phyloP scores from a whole-genome alignment of 345 rosid genomes.

The Citrus sp. region DNA sequence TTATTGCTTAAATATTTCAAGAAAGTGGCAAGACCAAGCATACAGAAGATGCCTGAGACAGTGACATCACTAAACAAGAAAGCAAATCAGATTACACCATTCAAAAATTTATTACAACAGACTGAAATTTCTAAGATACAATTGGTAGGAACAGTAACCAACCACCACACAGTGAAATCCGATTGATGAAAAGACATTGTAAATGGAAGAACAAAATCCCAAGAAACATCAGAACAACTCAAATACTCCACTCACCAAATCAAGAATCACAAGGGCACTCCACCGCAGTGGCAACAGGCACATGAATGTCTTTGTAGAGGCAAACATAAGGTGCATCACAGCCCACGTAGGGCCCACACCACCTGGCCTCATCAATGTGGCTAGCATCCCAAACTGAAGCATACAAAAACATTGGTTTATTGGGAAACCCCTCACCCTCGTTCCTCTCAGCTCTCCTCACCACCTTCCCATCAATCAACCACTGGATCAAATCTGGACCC shows the following conservation, averaged over 20 bases:
- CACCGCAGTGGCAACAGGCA: constrained; percentile 34
- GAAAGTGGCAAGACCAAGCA: neutral
- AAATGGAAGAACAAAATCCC: neutral
- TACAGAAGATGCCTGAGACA: neutral
- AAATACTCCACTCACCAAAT: constrained; percentile 10
- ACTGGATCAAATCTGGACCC: constrained; percentile 43
- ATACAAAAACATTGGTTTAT: constrained; percentile 50
- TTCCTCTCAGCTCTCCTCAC: constrained; percentile 47
- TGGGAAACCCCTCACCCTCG: constrained; percentile 40
- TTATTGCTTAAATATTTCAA: neutral
- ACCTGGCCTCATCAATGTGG: constrained; percentile 39
- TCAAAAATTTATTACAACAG: neutral
- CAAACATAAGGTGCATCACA: constrained; percentile 54
- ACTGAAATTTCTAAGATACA: neutral
- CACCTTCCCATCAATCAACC: constrained; percentile 50
- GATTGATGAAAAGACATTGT: neutral
- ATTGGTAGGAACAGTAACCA: neutral
- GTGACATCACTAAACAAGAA: neutral
- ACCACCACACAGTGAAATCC: neutral
- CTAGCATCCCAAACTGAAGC: constrained; percentile 65
- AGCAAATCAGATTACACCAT: neutral
- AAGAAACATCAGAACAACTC: neutral
- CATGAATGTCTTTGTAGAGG: constrained; percentile 45
- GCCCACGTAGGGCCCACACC: constrained; percentile 48
- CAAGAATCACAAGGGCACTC: constrained; percentile 30